Evolutionary conservation across 768 basidiomycete genomes (phyloP).

Genomic region (Xerocomellus dryophilus): DNA sequence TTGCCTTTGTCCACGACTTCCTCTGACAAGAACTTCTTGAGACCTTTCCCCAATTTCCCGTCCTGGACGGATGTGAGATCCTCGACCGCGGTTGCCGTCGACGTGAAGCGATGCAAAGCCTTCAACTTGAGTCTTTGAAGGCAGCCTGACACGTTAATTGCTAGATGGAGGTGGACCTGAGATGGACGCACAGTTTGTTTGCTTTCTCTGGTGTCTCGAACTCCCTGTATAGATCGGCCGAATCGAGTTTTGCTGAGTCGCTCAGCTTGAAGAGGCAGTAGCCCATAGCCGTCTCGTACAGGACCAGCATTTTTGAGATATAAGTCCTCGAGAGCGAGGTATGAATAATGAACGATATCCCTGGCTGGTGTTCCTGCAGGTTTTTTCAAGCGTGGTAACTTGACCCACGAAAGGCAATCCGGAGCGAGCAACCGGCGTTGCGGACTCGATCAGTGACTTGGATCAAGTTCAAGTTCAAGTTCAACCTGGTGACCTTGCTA

Average conservation of each 20-base stretch:
- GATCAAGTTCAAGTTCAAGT: not conserved
- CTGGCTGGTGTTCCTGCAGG: not conserved
- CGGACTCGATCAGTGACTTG: not conserved
- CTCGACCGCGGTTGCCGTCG: conserved; percentile 95
- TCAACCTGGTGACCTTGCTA: not conserved
- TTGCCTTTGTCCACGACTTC: conserved; percentile 88
- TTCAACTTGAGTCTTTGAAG: conserved; percentile 82
- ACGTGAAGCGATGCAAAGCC: conserved; percentile 93
- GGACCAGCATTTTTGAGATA: conserved; percentile 72
- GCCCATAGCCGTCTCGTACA: conserved; percentile 94
- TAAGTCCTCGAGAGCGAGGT: not conserved
- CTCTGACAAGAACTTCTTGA: conserved; percentile 91
- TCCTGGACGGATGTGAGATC: conserved; percentile 91
- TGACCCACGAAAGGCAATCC: conserved; percentile 22
- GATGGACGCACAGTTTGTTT: conserved; percentile 75
- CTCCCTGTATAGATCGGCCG: conserved; percentile 84
- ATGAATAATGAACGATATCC: not conserved
- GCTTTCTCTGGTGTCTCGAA: conserved; percentile 92
- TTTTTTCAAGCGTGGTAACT: conserved; percentile 37
- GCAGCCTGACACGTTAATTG: conserved; percentile 6
- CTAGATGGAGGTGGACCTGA: conserved; percentile 10
- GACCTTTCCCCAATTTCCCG: conserved; percentile 87
- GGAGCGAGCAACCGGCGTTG: not conserved
- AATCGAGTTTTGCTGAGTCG: conserved; percentile 82
- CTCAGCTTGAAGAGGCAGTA: conserved; percentile 98